phyloP scores from a whole-genome alignment of 352 stramenopile species.

The Globisporangium iwayamae region DNA sequence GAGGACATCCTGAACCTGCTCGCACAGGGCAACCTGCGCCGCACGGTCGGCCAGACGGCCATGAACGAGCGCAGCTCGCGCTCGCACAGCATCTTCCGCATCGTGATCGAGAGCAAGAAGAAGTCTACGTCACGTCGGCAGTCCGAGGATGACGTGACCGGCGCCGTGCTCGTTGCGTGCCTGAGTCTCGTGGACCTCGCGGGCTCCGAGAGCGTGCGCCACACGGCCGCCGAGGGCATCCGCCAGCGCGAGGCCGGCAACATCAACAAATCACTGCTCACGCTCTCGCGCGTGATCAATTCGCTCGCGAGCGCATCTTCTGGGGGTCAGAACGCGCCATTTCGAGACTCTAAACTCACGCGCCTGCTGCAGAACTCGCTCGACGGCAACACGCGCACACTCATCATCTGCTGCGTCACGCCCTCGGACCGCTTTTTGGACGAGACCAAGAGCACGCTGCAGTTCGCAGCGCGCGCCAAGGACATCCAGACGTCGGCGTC shows the following conservation, averaged over 20 bases:
- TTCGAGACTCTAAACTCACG: conserved; percentile 91
- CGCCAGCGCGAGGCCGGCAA: conserved; percentile 95
- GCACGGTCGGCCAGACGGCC: conserved; percentile 60
- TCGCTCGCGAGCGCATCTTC: conserved; percentile 41
- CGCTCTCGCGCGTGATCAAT: conserved; percentile 94
- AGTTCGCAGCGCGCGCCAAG: conserved; percentile 92
- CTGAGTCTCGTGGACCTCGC: conserved; percentile 98
- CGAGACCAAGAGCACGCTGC: conserved; percentile 88
- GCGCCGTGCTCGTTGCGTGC: conserved; percentile 90
- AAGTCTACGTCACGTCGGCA: conserved; percentile 40
- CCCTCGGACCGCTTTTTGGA: conserved; percentile 72
- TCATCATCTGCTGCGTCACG: conserved; percentile 87
- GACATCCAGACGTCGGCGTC: conserved; percentile 77
- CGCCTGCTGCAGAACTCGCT: conserved; percentile 89
- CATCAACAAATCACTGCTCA: conserved; percentile 97
- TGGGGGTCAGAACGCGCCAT: conserved; percentile 55
- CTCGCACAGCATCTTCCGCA: conserved; percentile 81
- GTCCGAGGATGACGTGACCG: conserved; percentile 69
- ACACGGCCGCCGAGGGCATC: conserved; percentile 93
- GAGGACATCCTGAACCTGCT: conserved; percentile 61
- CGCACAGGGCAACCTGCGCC: conserved; percentile 58
- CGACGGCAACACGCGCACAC: conserved; percentile 88
- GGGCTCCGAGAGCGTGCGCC: conserved; percentile 94
- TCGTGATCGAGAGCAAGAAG: conserved; percentile 82
- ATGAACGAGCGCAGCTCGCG: conserved; percentile 84